Evolutionary conservation across 139 green algal species (phyloP).

Genomic region (Nannochloris sp.): DNA sequence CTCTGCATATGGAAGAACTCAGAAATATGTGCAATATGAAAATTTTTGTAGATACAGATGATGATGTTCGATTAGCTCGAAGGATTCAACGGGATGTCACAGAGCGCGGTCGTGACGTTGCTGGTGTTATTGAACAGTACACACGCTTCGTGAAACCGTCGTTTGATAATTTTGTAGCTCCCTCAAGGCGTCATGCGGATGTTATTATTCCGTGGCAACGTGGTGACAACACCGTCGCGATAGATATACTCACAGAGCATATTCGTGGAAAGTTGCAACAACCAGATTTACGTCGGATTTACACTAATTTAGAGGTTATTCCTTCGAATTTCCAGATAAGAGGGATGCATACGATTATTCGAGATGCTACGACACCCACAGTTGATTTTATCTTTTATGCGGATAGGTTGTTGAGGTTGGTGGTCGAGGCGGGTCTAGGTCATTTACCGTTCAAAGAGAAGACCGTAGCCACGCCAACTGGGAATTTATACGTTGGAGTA

Average conservation of each 20-base stretch:
- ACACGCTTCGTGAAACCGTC: slow-evolving; percentile 89
- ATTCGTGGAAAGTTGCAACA: slow-evolving; percentile 89
- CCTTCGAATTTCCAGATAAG: slow-evolving; percentile 89
- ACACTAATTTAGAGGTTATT: slow-evolving; percentile 85
- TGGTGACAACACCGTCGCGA: slow-evolving; percentile 82
- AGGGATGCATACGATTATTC: slow-evolving; percentile 97
- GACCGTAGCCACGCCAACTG: slow-evolving; percentile 82
- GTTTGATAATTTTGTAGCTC: slow-evolving; percentile 86
- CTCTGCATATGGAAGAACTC: slow-evolving; percentile 78
- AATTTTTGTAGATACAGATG: slow-evolving; percentile 77
- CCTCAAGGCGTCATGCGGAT: slow-evolving; percentile 76
- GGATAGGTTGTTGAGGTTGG: slow-evolving; percentile 73
- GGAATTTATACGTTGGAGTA: slow-evolving; percentile 81
- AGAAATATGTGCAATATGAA: slow-evolving; percentile 89
- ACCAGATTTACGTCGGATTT: slow-evolving; percentile 87
- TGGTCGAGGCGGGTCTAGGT: slow-evolving; percentile 83
- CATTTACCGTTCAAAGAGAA: slow-evolving; percentile 90
- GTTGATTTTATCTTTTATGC: slow-evolving; percentile 96
- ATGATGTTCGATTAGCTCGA: slow-evolving; percentile 88
- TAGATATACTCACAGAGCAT: slow-evolving; percentile 97
- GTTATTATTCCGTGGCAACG: slow-evolving; percentile 90
- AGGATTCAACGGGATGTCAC: slow-evolving; percentile 90
- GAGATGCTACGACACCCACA: slow-evolving; percentile 68
- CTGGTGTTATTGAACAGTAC: slow-evolving; percentile 91
- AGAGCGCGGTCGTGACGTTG: slow-evolving; percentile 72